Evolutionary conservation across 371 early-diverging fungal species (phyloP), one percentile per base, ranked within the genome.

Genomic region (Batkoa obscura): DNA sequence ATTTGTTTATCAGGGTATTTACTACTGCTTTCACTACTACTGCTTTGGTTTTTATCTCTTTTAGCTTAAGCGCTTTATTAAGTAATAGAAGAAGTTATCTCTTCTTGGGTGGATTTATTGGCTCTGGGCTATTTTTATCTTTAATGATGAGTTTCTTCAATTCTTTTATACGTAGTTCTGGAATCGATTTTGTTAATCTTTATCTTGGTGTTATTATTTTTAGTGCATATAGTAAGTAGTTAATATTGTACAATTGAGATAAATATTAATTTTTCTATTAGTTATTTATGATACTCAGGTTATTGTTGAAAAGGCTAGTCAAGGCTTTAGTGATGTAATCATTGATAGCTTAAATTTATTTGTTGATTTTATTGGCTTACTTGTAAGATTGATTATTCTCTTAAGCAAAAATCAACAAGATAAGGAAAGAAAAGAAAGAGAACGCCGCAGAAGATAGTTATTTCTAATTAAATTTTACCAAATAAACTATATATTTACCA

Each of bases 271-370:
- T 33, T 34, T 49, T 38, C 43, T 10, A 17, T 13, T 42, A 62
- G 61, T 74, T 6, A 39, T 74, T 3, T 74, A 65, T 59, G 75
- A 74, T 58, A 72, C 75, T 12, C 72, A 74, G 60, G 13, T 68
- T 15, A 71, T 74, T 42, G 56, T 74, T 45, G 62, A 62, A 8
- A 56, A 63, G 50, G 68, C 69, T 17, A 9, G 53, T 1, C 13
- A 52, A 23, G 67, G 69, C 13, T 62, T 39, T 48, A 15, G 46
- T n/a, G 69, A 70, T 53, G 61, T 62, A 30, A 50, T 70, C 31
- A 45, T 42, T 3, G 64, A 69, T 31, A 50, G 66, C n/a, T 17
- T 68, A 36, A 61, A 64, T 50, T 58, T 74, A 47, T 72, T 67
- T 43, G 58, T 66, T 13, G 72, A 74, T 53, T 35, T 67, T 3